Base-by-base conservation (phyloP, 306 rosid genomes). In the Sechiopsis laciniata region DNA sequence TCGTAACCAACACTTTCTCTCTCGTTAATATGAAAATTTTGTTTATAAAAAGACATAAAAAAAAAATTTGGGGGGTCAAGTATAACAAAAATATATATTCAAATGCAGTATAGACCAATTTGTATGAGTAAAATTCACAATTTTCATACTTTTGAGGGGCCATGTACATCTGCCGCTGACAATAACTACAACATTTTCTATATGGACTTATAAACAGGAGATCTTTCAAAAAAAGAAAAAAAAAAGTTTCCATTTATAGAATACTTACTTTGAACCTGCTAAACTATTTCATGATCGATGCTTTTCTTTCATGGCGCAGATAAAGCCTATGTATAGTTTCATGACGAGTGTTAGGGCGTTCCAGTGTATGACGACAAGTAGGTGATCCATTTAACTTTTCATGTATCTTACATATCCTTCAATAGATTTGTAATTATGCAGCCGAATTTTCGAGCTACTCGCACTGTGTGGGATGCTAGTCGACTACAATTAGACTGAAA, bases 401-500 rank as follows among this genome's bases (percentile, higher is more conserved):
- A n/a, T n/a, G n/a, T n/a, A n/a, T 12, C 9, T 46, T 17, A 13
- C 20, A 15, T 19, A 14, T 21, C 12, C 50, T 10, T 46, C 11
- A 46, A 19, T 7, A 24, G n/a, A 67, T 46, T 0, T 19, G 46
- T 64, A 35, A 75, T 71, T 45, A 20, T 51, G 61, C 90, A 94
- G 99, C 79, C 92, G 84, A 82, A 83, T 94, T 81, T 94, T 94
- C 68, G 99, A 94, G 92, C 90, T 94, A 67, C 97, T 94, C 64
- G 99, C 99, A 40, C 50, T 94, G 85, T 89, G 91, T 56, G 97
- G 99, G 22, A 86, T 94, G 91, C 82, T 94, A 82, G 91, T 94
- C 90, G 99, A 91, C 77, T 88, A 89, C 86, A 94, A 94, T 71
- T 94, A 97, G 99, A 94, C 99, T 40, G 99, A 91, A 79, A 90